Base-by-base conservation (phyloP, 352 stramenopile genomes). In the Phytophthora vignae region DNA sequence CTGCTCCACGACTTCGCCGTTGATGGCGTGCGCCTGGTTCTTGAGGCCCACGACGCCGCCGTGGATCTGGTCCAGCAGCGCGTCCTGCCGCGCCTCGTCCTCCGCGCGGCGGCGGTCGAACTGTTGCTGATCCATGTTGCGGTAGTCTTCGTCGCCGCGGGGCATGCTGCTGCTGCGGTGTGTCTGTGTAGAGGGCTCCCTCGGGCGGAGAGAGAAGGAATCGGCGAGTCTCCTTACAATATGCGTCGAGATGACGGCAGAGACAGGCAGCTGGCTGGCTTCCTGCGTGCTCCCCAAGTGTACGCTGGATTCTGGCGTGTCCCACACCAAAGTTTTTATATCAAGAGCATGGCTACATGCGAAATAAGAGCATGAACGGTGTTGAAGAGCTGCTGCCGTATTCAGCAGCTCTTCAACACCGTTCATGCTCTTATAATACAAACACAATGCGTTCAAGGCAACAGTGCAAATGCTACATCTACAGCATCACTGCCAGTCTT, bases 11-110 rank as follows among this genome's bases (percentile, higher is more conserved):
- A 96, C 88, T 76, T 96, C 88, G 66, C 82, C 85, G 60, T 96
- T 94, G 66, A 96, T 96, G 25, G 87, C 88, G 21, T 92, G 81
- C 46, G 88, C 88, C 50, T 96, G 86, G 76, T 91, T 89, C 84
- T 93, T 93, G 6, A 96, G 81, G 1, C 84, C 83, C 69, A 88
- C 85, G 27, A 94, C 88, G 58, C 88, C 88, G 56, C 74, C 79
- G 72, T 93, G 83, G 59, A 96, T 91, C 60, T 94, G 73, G 70
- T 96, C 88, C 27, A 96, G 80, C 70, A 89, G 56, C 21, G 77
- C 84, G 62, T 96, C 89, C 74, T 96, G 89, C 4, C 81, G 71
- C 38, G 82, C 73, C 33, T 87, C 55, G 63, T 94, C 84, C 2
- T 90, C 75, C 4, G 78, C 65, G 44, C 83, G 85, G 7, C 79